phyloP scores from a whole-genome alignment of 148 eudicot species.

The Fallopia convolvulus region DNA sequence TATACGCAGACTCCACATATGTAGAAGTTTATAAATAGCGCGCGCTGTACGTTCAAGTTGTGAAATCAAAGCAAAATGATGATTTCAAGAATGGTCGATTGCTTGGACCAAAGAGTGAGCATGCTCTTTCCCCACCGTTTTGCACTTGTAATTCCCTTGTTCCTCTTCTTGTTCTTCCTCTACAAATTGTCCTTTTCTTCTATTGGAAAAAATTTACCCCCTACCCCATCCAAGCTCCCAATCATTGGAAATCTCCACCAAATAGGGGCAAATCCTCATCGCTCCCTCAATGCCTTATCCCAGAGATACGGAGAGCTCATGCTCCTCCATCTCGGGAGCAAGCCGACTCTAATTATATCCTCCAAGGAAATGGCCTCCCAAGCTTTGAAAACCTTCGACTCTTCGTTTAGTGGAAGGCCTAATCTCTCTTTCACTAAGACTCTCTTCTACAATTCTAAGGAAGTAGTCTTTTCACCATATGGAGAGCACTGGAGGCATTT shows the following conservation, averaged over 20 bases:
- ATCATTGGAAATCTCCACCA: background rate
- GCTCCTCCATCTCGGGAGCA: conserved; percentile 12
- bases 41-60: no score
- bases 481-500: background rate
- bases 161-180: no score
- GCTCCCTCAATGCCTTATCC: background rate
- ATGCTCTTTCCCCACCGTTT: no score
- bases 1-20: no score
- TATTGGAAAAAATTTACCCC: background rate
- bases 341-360: background rate
- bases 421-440: background rate
- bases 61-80: no score
- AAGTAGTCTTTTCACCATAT: background rate
- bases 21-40: no score
- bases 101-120: no score
- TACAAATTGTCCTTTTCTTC: background rate
- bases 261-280: background rate
- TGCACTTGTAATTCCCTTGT: no score
- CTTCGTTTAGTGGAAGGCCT: background rate
- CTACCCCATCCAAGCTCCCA: conserved; percentile 3
- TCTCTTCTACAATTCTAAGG: background rate
- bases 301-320: conserved; percentile 14
- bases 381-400: background rate
- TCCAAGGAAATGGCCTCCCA: background rate
- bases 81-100: no score